Conservation (phyloP, 371 early-diverging fungal species). For the Dichotomocladium elegans region DNA sequence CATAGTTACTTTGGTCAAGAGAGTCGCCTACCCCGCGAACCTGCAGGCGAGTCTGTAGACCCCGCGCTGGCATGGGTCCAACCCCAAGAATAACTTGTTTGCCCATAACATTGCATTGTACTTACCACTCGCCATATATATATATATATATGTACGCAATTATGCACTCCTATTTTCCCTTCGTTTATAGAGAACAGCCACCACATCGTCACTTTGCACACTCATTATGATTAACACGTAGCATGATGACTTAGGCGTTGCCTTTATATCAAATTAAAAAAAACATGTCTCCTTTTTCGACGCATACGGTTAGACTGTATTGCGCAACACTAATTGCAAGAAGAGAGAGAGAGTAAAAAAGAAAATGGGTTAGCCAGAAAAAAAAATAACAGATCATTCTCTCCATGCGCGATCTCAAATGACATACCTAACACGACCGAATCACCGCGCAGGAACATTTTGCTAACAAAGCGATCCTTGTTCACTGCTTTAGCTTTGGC, state of each 20-base stretch:
- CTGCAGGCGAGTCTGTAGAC: neutral
- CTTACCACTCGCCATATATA: neutral
- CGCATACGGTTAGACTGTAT: conserved; percentile 20
- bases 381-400: neutral
- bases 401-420: no score
- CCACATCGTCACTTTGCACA: no score
- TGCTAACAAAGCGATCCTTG: conserved; percentile 97
- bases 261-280: no score
- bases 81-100: neutral
- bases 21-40: no score
- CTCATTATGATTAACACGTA: no score
- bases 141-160: neutral
- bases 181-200: no score
- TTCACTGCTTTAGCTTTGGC: conserved; percentile 93
- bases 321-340: conserved; percentile 25
- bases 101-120: no score
- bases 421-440: conserved; percentile 84
- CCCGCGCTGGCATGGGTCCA: neutral
- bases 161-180: neutral
- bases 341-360: no score
- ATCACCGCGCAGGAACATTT: conserved; percentile 97
- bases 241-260: no score
- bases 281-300: no score
- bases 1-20: conserved; percentile 4
- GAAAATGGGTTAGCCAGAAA: no score